Evolutionary conservation across 2,329 filamentous ascomycete species (phyloP).

Genomic region (Diplodia scrobiculata): DNA sequence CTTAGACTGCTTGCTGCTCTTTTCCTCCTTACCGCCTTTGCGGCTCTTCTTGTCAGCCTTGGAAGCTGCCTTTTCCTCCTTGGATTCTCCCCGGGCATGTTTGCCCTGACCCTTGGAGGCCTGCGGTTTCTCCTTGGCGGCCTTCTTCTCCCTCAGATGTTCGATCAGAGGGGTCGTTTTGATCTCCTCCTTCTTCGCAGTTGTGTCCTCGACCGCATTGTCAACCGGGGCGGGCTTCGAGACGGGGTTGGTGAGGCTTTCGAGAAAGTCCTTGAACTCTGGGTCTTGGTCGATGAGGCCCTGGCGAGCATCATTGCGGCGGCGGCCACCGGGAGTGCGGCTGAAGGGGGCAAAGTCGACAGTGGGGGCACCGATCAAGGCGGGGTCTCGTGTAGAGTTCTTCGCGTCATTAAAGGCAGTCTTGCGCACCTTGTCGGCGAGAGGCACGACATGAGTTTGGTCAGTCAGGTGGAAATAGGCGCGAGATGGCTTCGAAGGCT

Average conservation of each 20-base stretch:
- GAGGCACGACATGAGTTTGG: constrained; percentile 64
- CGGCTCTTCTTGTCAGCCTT: constrained; percentile 47
- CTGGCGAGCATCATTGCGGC: constrained; percentile 78
- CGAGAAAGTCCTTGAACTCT: constrained; percentile 91
- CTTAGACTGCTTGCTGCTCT: constrained; percentile 43
- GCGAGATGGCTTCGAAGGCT: constrained; percentile 76
- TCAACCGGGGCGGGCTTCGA: constrained; percentile 58
- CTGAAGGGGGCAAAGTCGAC: constrained; percentile 84
- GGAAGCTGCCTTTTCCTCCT: constrained; percentile 59
- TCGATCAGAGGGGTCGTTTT: constrained; percentile 88
- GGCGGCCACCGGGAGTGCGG: constrained; percentile 74
- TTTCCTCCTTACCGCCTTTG: constrained; percentile 46
- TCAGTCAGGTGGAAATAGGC: constrained; percentile 82
- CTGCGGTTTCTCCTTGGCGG: constrained; percentile 63
- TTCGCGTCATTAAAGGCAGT: constrained; percentile 79
- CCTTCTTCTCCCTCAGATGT: constrained; percentile 88
- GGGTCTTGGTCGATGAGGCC: constrained; percentile 96
- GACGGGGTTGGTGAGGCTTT: constrained; percentile 76
- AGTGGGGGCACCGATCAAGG: constrained; percentile 74
- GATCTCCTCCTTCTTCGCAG: constrained; percentile 62
- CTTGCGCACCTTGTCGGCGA: constrained; percentile 71
- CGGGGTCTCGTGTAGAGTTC: constrained; percentile 69
- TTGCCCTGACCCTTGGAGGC: constrained; percentile 52
- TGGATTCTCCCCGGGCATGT: constrained; percentile 60
- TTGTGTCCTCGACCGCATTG: constrained; percentile 49